Evolutionary conservation across 768 basidiomycete species (phyloP), one percentile per base, ranked within the genome.

Genomic region (Psilocybe sp.): DNA sequence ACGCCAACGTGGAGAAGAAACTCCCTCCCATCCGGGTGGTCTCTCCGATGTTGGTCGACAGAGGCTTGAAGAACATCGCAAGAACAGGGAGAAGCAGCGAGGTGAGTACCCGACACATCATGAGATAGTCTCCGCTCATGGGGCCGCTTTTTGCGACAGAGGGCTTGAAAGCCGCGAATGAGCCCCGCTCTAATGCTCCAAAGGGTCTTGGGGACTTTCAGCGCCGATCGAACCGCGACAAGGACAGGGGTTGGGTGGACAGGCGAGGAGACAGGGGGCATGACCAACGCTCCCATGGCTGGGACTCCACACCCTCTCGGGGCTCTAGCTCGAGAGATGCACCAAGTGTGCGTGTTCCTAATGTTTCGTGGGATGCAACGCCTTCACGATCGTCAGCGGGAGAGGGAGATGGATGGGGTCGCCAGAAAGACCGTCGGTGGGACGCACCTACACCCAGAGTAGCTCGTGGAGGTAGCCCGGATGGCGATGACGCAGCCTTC

Each of bases 281-380:
- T 12, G 63, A 69, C 32, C 61, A 56, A 16, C 45, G 44, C 18
- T 20, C 50, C 42, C 55, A 65, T 42, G 64, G 69, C 3, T 85
- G 81, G 84, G 81, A 84, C 58, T 70, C 73, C 11, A 85, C 85
- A 3, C 84, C 87, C 20, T 76, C 79, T n/a, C 77, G 78, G 33
- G 66, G 71, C 14, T 64, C 62, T 40, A 46, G 49, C 18, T 58
- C 62, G 28, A 75, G 78, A 10, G 85, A 89, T 57, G 82, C 82
- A 9, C 89, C 91, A 0, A 93, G 90, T 56, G 84, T 93, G 31
- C 84, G 95, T 28, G 87, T 97, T 13, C 93, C 94, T 0, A 92
- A 96, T 65, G 81, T 92, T 49, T 85, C 84, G 2, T 98, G 95
- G 95, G 95, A 97, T 46, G 89, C 95, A 7, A 98, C 94, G 1